A percentile compares a stretch with the other conserved stretches of the same genome.
Evolutionary conservation across 108 stramenopile species (phyloP).

Genomic region (Cyclotella sp.): DNA sequence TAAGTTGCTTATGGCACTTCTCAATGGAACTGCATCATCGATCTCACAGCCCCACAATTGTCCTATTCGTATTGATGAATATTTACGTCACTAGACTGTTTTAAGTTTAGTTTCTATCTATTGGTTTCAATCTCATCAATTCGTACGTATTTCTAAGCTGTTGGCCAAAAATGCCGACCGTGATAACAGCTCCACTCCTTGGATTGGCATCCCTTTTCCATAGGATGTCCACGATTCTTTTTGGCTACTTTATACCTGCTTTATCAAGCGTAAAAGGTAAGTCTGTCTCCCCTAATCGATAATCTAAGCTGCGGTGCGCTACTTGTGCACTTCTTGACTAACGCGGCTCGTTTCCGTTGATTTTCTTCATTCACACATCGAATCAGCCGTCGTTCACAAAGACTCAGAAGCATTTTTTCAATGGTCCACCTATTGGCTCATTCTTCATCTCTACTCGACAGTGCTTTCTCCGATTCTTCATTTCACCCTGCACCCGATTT

Average conservation of each 20-base stretch:
- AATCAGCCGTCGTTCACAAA: constrained; percentile 43
- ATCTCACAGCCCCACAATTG: too few relatives aligned
- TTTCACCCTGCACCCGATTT: constrained; percentile 42
- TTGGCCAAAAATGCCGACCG: neutral
- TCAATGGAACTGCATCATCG: too few relatives aligned
- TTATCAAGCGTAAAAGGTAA: constrained; percentile 48
- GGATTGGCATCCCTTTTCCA: constrained; percentile 23
- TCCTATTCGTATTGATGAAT: too few relatives aligned
- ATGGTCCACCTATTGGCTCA: constrained; percentile 52
- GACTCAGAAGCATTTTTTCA: constrained; percentile 48
- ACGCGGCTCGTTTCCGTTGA: too few relatives aligned
- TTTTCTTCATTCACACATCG: neutral
- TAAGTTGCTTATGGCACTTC: neutral
- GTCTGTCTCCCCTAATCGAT: neutral
- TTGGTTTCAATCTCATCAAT: too few relatives aligned
- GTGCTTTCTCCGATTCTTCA: constrained; percentile 44
- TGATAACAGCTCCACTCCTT: constrained; percentile 9
- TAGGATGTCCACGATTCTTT: constrained; percentile 16
- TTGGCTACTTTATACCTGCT: constrained; percentile 52
- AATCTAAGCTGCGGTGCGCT: neutral
- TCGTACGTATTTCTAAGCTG: too few relatives aligned
- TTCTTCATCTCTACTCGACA: constrained; percentile 41
- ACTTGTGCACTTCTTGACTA: too few relatives aligned
- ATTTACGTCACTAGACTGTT: too few relatives aligned
- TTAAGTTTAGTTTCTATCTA: too few relatives aligned